Base-by-base conservation (phyloP, 768 basidiomycete species). In the Trametes punicea region DNA sequence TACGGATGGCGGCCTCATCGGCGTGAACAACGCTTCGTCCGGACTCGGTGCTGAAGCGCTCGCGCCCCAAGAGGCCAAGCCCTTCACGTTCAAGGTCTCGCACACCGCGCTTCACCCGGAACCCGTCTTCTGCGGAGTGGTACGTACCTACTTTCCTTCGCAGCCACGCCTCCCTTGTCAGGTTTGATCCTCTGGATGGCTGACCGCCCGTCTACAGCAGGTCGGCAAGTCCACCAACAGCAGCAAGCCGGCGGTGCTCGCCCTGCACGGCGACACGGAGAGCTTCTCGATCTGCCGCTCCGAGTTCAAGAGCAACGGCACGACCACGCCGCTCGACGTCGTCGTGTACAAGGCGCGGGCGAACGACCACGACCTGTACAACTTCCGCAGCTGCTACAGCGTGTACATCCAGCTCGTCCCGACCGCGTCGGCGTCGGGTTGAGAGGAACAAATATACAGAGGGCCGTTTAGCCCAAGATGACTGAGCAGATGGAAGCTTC, bases 331-430 rank as follows among this genome's bases (percentile, higher is more conserved):
- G 18, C 51, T 51, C 20, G 34, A 51, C 30, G 39, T 42, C 23
- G 40, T 51, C 40, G 51, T 51, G 29, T 51, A 51, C 51, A 27
- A 25, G 27, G 29, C 51, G 51, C 27, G 41, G 4, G 27, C 25
- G 36, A 39, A 40, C 25, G 21, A 38, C 13, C 33, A 31, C 11
- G 25, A 26, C 11, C 30, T 39, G 25, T 51, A 51, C 40, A 38
- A 51, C 51, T 51, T 42, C 41, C 38, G n/a, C 9, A 51, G 40
- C 51, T 51, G 51, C 51, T 42, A 42, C 40, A 38, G 41, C 23
- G 51, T 51, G 20, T 41, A 41, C 21, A n/a, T 51, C 13, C 51
- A 51, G 51, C 40, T 51, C 5, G 40, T 51, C 20, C 47, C 46
- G 10, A 21, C 30, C 8, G 16, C 30, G 8, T 18, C 46, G 13